A percentile compares a stretch with the other conserved stretches of the same genome.
phyloP scores from a whole-genome alignment of 208 protist genomes.

The Trypanosoma platydactyli region DNA sequence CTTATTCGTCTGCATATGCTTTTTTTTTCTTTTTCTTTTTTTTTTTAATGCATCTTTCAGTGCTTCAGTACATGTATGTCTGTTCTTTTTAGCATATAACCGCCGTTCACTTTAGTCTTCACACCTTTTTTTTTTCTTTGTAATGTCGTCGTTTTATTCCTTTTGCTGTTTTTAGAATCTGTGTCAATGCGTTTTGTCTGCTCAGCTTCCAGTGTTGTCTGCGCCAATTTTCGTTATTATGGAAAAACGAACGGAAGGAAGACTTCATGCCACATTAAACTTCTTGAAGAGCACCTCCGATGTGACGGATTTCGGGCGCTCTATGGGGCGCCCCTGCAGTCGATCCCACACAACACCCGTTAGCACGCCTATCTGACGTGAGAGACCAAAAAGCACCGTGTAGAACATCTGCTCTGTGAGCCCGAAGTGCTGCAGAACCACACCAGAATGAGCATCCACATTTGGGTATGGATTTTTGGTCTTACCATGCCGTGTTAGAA shows the following conservation, averaged over 20 bases:
- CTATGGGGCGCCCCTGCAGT: slow-evolving; percentile 93
- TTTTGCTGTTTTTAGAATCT: background rate
- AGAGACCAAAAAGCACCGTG: slow-evolving; percentile 98
- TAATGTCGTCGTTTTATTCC: background rate
- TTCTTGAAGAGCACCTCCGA: slow-evolving; percentile 80
- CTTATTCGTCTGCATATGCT: too few species aligned
- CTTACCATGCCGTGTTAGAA: slow-evolving; percentile 97
- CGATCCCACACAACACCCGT: slow-evolving; percentile 94
- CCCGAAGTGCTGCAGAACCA: slow-evolving; percentile 96
- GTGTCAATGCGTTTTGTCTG: background rate
- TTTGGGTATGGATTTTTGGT: slow-evolving; percentile 98
- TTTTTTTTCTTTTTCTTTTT: too few species aligned
- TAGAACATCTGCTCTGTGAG: slow-evolving; percentile 96
- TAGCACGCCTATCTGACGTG: slow-evolving; percentile 95
- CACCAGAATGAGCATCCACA: slow-evolving; percentile 96
- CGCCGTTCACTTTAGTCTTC: too few species aligned
- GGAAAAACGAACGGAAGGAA: too few species aligned
- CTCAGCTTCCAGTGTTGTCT: background rate
- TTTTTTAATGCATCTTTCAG: slow-evolving; percentile 1
- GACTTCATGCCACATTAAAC: slow-evolving; percentile 31
- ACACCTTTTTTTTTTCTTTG: too few species aligned
- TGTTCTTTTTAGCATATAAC: background rate
- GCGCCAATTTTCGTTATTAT: slow-evolving; percentile 1
- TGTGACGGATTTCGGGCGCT: slow-evolving; percentile 96
- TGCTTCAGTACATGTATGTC: too few species aligned